These are phyloP conservation scores for Macaranga tanarius DNA, from an alignment of 441 rosid genomes.

Conservation along the genomic window DNA sequence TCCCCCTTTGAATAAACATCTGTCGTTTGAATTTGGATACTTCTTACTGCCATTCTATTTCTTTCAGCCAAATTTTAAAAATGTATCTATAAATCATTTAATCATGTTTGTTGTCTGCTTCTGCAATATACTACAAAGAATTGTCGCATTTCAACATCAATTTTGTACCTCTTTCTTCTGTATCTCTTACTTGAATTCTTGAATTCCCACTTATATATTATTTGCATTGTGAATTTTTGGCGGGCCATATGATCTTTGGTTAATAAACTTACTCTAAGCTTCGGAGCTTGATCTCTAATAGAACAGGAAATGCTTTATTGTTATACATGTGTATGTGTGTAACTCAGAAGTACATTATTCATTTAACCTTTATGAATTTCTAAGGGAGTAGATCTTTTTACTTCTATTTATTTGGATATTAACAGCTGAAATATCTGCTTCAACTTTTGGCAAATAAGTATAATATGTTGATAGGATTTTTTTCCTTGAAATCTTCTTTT, in stretches of 20 bases:
- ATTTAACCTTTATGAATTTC: background rate
- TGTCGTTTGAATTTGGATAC: background rate
- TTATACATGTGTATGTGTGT: background rate
- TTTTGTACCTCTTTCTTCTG: background rate
- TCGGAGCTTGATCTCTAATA: slow-evolving; percentile 1
- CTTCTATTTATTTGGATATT: background rate
- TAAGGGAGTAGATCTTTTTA: background rate
- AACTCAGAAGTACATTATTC: background rate
- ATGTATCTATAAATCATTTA: no score
- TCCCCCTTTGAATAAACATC: background rate
- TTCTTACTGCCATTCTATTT: background rate
- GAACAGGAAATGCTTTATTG: background rate
- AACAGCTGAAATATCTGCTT: background rate
- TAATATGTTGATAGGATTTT: slow-evolving; percentile 7
- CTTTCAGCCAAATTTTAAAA: background rate
- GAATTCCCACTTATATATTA: background rate
- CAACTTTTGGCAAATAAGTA: background rate
- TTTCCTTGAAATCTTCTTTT: slow-evolving; percentile 6
- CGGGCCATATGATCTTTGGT: background rate
- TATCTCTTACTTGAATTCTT: background rate
- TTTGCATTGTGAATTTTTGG: background rate
- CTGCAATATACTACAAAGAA: background rate
- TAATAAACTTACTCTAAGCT: background rate
- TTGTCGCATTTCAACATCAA: background rate
- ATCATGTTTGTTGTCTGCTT: background rate